Evolutionary conservation across 2,329 filamentous ascomycete species (phyloP).

Genomic region (Sphaerulina populicola): DNA sequence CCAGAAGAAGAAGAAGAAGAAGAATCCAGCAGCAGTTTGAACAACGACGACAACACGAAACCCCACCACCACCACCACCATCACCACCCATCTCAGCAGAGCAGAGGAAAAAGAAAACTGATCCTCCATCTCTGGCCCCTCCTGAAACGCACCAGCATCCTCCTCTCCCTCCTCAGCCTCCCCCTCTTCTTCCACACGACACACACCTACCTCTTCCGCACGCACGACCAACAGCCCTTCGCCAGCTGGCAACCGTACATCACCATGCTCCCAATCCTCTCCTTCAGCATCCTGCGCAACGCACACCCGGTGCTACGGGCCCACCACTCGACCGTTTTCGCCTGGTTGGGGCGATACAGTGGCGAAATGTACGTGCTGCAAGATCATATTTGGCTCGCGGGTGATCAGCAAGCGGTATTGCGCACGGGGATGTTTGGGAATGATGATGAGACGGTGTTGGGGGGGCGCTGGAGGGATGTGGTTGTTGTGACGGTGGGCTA

Average conservation of each 20-base stretch:
- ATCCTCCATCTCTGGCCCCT: not conserved
- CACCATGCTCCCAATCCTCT: conserved; percentile 47
- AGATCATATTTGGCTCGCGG: conserved; percentile 54
- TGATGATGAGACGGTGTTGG: conserved; percentile 20
- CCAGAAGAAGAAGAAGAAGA: too few relatives aligned
- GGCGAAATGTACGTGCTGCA: conserved; percentile 54
- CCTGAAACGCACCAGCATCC: not conserved
- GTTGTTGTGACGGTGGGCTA: conserved; percentile 38
- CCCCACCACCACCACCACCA: too few relatives aligned
- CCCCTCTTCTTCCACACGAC: not conserved
- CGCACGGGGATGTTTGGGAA: conserved; percentile 30
- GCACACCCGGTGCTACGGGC: conserved; percentile 36
- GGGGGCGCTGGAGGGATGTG: conserved; percentile 33
- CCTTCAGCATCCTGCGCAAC: conserved; percentile 48
- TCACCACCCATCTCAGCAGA: too few relatives aligned
- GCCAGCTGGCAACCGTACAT: conserved; percentile 47
- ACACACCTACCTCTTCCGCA: conserved; percentile 14
- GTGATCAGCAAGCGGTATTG: conserved; percentile 48
- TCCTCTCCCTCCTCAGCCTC: not conserved
- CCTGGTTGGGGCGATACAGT: conserved; percentile 49
- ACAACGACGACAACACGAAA: too few relatives aligned
- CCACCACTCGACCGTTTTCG: conserved; percentile 41
- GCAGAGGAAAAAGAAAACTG: not conserved
- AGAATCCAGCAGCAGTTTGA: not conserved
- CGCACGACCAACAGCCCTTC: conserved; percentile 36